phyloP scores from a whole-genome alignment of 139 green algal genomes.

The Chlorella sp. region DNA sequence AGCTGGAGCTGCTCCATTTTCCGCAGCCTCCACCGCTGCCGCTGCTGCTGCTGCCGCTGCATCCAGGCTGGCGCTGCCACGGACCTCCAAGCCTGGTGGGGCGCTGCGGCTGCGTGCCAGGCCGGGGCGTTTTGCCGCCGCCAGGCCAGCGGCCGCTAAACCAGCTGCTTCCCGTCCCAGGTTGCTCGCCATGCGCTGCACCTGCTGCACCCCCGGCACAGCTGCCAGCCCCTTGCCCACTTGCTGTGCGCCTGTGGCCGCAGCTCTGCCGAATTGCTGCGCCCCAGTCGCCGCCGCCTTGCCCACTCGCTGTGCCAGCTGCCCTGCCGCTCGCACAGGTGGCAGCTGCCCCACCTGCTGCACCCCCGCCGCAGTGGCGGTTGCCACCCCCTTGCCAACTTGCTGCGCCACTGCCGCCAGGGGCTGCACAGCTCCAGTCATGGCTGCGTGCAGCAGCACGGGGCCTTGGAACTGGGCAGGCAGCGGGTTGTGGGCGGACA shows the following conservation, averaged over 20 bases:
- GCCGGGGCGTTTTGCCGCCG: no score
- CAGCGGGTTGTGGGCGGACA: constrained; percentile 11
- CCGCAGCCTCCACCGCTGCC: background rate
- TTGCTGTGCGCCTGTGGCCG: no score
- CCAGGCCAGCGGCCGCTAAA: no score
- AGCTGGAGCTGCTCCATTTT: background rate
- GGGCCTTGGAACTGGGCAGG: background rate
- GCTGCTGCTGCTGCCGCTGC: background rate
- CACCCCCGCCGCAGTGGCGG: background rate
- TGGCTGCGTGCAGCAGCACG: background rate
- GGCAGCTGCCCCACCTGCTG: background rate
- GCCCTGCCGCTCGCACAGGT: background rate
- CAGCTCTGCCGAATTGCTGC: no score
- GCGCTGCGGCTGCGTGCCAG: no score
- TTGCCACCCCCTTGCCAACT: background rate
- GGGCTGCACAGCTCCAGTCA: background rate
- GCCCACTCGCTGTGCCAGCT: background rate
- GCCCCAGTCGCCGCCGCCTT: background rate
- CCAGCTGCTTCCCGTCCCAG: no score
- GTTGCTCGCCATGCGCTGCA: no score
- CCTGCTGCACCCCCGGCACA: no score
- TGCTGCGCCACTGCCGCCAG: background rate
- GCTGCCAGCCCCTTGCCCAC: no score
- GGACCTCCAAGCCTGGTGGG: no score
- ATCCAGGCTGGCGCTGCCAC: no score